Conservation (phyloP, 2,329 filamentous ascomycete genomes). For the Phialophora tarda region DNA sequence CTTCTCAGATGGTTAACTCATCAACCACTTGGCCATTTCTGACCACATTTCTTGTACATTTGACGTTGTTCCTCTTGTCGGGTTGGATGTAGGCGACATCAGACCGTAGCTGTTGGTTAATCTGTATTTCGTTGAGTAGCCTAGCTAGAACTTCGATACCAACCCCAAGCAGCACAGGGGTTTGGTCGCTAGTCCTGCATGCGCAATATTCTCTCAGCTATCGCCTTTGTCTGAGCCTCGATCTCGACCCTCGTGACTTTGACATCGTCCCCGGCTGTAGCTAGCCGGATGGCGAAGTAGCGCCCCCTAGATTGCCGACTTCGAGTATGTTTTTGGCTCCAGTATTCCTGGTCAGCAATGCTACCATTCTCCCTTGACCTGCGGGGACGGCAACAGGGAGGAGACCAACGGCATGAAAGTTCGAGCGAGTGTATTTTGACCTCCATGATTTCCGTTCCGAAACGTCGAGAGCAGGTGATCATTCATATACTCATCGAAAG, state of each 20-base stretch:
- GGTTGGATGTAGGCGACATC: constrained; percentile 62
- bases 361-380: constrained; percentile 48
- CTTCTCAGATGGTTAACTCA: constrained; percentile 32
- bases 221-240: constrained; percentile 52
- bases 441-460: constrained; percentile 38
- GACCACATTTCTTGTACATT: constrained; percentile 59
- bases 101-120: constrained; percentile 50
- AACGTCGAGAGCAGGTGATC: constrained; percentile 33
- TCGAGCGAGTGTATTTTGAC: constrained; percentile 43
- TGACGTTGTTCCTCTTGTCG: constrained; percentile 58
- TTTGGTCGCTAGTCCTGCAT: constrained; percentile 50
- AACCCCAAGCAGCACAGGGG: constrained; percentile 55
- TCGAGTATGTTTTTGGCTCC: constrained; percentile 55
- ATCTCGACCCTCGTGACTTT: constrained; percentile 60
- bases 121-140: constrained; percentile 50
- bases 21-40: constrained; percentile 46
- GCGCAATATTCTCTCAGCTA: constrained; percentile 55
- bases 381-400: constrained; percentile 48
- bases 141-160: constrained; percentile 52
- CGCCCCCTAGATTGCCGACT: constrained; percentile 61
- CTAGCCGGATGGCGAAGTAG: constrained; percentile 62
- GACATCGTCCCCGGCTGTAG: constrained; percentile 45
- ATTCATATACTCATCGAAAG: constrained; percentile 30
- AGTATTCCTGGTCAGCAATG: constrained; percentile 48
- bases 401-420: constrained; percentile 45